Percentiles rank a stretch among this genome's conserved stretches.
Evolutionary conservation across 129 eudicot genomes (phyloP).

Genomic region (Lonicera japonica): DNA sequence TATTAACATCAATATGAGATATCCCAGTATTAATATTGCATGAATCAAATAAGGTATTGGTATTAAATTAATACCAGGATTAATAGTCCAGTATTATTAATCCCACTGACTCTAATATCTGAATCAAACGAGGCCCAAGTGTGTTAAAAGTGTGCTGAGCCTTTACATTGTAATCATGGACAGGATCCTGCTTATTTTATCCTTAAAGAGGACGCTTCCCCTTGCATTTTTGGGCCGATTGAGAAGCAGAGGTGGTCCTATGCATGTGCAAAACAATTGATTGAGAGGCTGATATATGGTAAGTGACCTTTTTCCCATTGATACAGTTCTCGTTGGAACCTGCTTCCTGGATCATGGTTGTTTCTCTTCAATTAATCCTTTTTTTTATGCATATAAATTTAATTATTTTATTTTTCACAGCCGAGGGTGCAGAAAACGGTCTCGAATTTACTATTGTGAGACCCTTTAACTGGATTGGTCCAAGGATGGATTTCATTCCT

Average conservation of each 20-base stretch:
- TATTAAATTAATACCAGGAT: no score
- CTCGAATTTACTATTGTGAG: slow-evolving; percentile 95
- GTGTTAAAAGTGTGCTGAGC: background rate
- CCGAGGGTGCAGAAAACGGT: slow-evolving; percentile 98
- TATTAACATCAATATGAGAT: no score
- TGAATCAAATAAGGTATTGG: no score
- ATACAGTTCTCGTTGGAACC: background rate
- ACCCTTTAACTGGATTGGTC: slow-evolving; percentile 99
- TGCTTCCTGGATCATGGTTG: background rate
- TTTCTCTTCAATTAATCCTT: slow-evolving; percentile 3
- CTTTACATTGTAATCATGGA: slow-evolving; percentile 10
- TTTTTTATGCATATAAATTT: no score
- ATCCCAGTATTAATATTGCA: no score
- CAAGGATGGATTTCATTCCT: slow-evolving; percentile 98
- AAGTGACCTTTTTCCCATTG: slow-evolving; percentile 4
- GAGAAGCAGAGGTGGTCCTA: slow-evolving; percentile 84
- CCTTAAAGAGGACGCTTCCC: slow-evolving; percentile 77
- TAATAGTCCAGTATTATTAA: no score
- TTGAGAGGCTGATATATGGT: slow-evolving; percentile 76
- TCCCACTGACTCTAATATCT: no score
- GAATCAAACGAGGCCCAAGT: no score
- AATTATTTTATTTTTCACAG: slow-evolving; percentile 25
- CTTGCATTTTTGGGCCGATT: slow-evolving; percentile 95
- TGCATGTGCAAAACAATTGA: slow-evolving; percentile 73
- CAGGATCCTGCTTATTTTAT: slow-evolving; percentile 94